Evolutionary conservation across 768 basidiomycete species (phyloP).

Genomic region (Collybia sordida): DNA sequence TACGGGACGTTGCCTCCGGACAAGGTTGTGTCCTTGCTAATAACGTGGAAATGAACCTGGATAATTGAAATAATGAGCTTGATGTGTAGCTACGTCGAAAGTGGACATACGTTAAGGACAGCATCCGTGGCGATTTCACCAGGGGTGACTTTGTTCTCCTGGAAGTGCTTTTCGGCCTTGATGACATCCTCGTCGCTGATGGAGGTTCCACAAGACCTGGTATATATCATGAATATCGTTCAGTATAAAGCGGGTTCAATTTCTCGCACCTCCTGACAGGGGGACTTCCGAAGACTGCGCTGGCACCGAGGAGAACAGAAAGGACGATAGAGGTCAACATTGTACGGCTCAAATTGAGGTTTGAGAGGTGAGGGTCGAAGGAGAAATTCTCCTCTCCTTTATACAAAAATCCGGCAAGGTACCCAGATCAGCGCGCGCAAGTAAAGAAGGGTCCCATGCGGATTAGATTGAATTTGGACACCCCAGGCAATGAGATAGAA

Average conservation of each 20-base stretch:
- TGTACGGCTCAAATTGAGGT: conserved; percentile 7
- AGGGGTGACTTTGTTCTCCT: conserved; percentile 33
- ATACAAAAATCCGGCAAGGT: neutral
- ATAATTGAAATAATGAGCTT: conserved; percentile 6
- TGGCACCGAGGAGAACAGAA: conserved; percentile 26
- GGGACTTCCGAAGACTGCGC: conserved; percentile 26
- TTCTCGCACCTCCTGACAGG: conserved; percentile 13
- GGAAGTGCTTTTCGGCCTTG: conserved; percentile 40
- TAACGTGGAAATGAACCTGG: conserved; percentile 39
- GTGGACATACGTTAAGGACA: conserved; percentile 6
- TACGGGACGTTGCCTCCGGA: conserved; percentile 44
- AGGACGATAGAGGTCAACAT: conserved; percentile 27
- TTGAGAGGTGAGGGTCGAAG: conserved; percentile 4
- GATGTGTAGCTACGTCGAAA: conserved; percentile 13
- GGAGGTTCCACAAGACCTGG: conserved; percentile 38
- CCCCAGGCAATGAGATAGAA: neutral
- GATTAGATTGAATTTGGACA: neutral
- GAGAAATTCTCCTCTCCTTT: neutral
- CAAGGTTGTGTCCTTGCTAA: conserved; percentile 27
- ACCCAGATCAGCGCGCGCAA: neutral
- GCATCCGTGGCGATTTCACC: conserved; percentile 8
- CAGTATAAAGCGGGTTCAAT: neutral
- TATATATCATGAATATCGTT: neutral
- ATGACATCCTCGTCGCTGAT: conserved; percentile 33
- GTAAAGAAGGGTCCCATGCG: conserved; percentile 5